These are phyloP conservation scores for Colletotrichum sp. DNA, from an alignment of 2,329 filamentous ascomycete genomes.

Conservation along the genomic window DNA sequence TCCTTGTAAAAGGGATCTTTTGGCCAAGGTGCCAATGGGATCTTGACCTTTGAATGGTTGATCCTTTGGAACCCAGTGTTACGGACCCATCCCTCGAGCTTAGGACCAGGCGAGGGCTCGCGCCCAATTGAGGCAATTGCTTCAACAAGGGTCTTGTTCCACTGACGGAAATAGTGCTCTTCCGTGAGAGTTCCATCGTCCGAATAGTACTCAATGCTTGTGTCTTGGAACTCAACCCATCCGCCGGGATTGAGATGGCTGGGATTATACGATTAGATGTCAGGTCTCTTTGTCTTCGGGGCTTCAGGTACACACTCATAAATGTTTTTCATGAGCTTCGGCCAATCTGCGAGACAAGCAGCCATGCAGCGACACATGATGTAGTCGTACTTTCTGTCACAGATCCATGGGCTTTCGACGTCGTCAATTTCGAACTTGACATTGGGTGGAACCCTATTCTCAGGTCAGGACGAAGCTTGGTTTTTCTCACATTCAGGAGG, in stretches of 20 bases:
- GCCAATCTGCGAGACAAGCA: conserved; percentile 35
- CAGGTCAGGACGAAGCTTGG: background rate
- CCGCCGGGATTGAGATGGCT: conserved; percentile 31
- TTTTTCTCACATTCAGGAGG: background rate
- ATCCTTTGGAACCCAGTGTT: conserved; percentile 40
- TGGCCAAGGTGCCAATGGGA: background rate
- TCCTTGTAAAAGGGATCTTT: background rate
- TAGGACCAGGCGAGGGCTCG: conserved; percentile 25
- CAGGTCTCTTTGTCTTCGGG: background rate
- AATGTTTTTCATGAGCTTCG: conserved; percentile 23
- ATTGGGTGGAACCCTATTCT: conserved; percentile 31
- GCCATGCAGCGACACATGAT: conserved; percentile 40
- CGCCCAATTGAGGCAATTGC: conserved; percentile 23
- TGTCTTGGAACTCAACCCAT: conserved; percentile 22
- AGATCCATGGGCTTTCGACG: conserved; percentile 31
- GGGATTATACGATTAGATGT: background rate
- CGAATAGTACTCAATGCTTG: conserved; percentile 26
- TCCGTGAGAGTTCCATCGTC: conserved; percentile 30
- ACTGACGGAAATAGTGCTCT: conserved; percentile 21
- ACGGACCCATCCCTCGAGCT: conserved; percentile 28
- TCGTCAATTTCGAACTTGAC: conserved; percentile 42
- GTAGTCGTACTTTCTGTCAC: conserved; percentile 32
- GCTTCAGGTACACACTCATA: conserved; percentile 22
- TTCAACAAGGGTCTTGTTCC: conserved; percentile 24
- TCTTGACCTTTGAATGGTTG: conserved; percentile 24